Conservation (phyloP, 2,329 filamentous ascomycete species). For the Aspergillus carbonarius region DNA sequence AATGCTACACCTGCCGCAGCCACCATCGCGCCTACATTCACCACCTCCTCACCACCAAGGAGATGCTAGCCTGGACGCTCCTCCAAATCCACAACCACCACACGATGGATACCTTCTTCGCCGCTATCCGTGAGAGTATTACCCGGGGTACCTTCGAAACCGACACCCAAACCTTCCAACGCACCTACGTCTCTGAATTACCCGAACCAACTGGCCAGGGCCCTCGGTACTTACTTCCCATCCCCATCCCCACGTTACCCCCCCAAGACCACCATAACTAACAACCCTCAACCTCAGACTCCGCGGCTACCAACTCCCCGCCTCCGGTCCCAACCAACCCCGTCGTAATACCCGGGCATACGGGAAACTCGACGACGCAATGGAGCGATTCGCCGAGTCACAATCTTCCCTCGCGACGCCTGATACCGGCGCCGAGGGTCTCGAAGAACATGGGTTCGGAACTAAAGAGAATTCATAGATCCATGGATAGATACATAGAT, state of each 20-base stretch:
- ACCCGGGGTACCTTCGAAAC: conserved; percentile 53
- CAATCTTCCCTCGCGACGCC: conserved; percentile 53
- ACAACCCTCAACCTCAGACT: conserved; percentile 44
- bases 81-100: conserved; percentile 90
- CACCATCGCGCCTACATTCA: conserved; percentile 87
- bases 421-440: conserved; percentile 51
- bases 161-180: conserved; percentile 61
- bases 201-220: conserved; percentile 74
- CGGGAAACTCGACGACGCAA: conserved; percentile 56
- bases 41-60: conserved; percentile 83
- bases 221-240: conserved; percentile 56
- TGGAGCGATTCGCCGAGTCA: conserved; percentile 49
- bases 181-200: conserved; percentile 67
- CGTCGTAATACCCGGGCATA: conserved; percentile 70
- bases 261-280: background rate
- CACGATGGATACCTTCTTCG: conserved; percentile 71
- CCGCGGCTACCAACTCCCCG: conserved; percentile 79
- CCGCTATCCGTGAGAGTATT: conserved; percentile 66
- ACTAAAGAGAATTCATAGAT: conserved; percentile 33
- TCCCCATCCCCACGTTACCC: background rate
- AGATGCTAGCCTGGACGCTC: conserved; percentile 95
- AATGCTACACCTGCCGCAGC: conserved; percentile 77
- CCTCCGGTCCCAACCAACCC: conserved; percentile 59
- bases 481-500: background rate
- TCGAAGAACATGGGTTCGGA: conserved; percentile 59